Base-by-base conservation (phyloP, 345 rosid species). In the Atalantia buxifolia region DNA sequence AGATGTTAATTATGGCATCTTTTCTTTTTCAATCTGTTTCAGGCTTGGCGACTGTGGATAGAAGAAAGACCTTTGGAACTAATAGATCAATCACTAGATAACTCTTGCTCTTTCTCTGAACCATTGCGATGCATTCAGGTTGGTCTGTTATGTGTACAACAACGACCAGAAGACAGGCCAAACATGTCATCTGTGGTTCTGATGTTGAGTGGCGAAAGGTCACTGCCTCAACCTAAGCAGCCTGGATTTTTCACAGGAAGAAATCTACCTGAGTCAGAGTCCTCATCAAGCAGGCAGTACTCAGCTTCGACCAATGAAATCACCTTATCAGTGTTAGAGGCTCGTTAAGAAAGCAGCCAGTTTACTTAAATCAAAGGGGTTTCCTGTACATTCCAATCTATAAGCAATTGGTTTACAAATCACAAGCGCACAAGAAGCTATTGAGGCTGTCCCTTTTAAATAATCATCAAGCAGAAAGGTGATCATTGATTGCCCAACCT, bases 221-320 rank as follows among this genome's bases (percentile, higher is more conserved):
- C 79, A 12, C 59, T 82, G 75, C 81, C 85, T 74, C 55, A 13
- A 1, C 87, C 85, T 5, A 71, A 79, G 57, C 81, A 82, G 62
- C 81, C 85, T 18, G 81, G 81, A 16, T 84, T 81, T 80, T 81
- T 78, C 78, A 75, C 74, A 24, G 80, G 79, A 68, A 81, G 84
- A 22, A 78, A 81, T 71, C 63, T 78, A 25, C 55, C 75, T 5
- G 67, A 66, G 53, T 35, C 59, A n/a, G 77, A 76, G 45, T 79
- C 50, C 31, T 57, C 83, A 53, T 30, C 79, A 4, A 56, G 31
- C n/a, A 71, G 72, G n/a, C 57, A 65, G 4, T 69, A 65, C 3
- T 55, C 66, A 61, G 67, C 68, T 38, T 63, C 84, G 6, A 70
- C 24, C 64, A 81, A 76, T 25, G 62, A 63, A 69, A 42, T 79